Evolutionary conservation across 345 rosid species (phyloP), one percentile per base, ranked within the genome.

Genomic region (Eucalyptus marginata): DNA sequence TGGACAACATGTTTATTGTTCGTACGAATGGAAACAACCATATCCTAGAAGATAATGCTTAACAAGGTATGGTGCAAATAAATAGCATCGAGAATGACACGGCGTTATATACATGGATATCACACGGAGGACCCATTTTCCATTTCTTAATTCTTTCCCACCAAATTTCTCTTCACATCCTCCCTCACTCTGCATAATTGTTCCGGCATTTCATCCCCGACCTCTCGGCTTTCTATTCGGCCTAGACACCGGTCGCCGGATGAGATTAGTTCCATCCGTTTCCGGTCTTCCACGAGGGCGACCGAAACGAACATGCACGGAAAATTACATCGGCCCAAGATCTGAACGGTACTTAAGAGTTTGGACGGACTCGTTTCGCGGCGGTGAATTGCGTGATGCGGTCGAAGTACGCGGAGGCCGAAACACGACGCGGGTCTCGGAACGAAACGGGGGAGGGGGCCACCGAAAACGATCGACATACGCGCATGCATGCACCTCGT

Each of bases 11-110:
- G 40, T 66, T 1, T 31, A 15, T 66, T 13, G 4, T 59, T 59
- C 4, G 2, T 14, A 64, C 36, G 3, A 29, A 64, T 68, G 80
- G 13, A 15, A 66, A 66, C 1, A 0, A 7, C 17, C 33, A 7
- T n/a, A n/a, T n/a, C 76, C 40, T 7, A n/a, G 8, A 64, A 4
- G 6, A 64, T n/a, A 16, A 15, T 64, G 40, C 9, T 64, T 64
- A 15, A n/a, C 2, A 12, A 7, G 5, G 3, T 15, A 4, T 2
- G 0, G 22, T 31, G 79, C 40, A 66, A 13, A n/a, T 33, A 5
- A 8, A 5, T 7, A 3, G 10, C 5, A 17, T 66, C 40, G 40
- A 66, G 40, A 31, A n/a, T 16, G 40, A 31, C 40, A 29, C 1
- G 8, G 68, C 0, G 1, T 29, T 12, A 29, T 62, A 13, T 6